Evolutionary conservation across 2,329 filamentous ascomycete species (phyloP).

Genomic region (Talaromyces sp.): DNA sequence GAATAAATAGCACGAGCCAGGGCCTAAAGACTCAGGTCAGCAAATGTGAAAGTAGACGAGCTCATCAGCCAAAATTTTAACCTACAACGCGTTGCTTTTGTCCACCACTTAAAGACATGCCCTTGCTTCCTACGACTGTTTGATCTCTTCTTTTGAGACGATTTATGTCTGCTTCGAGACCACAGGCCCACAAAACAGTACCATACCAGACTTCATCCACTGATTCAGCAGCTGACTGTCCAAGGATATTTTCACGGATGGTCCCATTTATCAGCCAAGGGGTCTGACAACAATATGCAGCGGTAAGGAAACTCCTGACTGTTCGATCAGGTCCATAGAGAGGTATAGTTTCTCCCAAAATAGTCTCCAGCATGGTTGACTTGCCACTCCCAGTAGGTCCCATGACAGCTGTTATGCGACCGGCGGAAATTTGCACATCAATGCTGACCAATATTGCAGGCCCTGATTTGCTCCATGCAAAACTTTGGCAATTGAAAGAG

Average conservation of each 20-base stretch:
- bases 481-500: background rate
- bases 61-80: no score
- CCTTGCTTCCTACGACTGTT: conserved; percentile 66
- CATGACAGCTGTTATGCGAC: conserved; percentile 42
- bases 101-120: conserved; percentile 71
- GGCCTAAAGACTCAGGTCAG: conserved; percentile 20
- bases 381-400: conserved; percentile 51
- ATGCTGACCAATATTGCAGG: background rate
- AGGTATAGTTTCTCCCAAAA: conserved; percentile 40
- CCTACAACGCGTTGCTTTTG: conserved; percentile 71
- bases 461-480: background rate
- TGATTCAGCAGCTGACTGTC: background rate
- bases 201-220: conserved; percentile 26
- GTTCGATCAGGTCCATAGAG: conserved; percentile 26
- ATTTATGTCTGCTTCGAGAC: conserved; percentile 23
- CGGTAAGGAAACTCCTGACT: background rate
- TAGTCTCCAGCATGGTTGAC: conserved; percentile 44
- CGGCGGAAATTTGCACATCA: background rate
- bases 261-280: background rate
- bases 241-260: background rate
- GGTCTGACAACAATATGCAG: background rate
- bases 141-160: conserved; percentile 53
- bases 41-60: no score
- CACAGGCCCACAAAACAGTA: conserved; percentile 19
- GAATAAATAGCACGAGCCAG: conserved; percentile 47